Evolutionary conservation across 2,329 filamentous ascomycete genomes (phyloP).

Genomic region (Penicillium sp.): DNA sequence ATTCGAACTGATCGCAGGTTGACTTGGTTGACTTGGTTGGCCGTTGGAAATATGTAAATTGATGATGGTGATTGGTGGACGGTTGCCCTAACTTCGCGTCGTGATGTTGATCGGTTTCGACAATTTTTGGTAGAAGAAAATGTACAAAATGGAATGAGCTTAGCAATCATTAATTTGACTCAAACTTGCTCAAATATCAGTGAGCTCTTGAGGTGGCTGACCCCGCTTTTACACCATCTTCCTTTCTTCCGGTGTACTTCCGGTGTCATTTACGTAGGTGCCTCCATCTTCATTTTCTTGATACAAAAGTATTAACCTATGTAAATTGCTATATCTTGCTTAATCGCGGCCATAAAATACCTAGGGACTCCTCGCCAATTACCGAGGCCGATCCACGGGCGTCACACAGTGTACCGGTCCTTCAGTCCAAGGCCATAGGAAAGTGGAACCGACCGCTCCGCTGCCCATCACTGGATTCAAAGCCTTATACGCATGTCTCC

Average conservation of each 20-base stretch:
- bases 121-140: not conserved
- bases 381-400: not conserved
- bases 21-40: not conserved
- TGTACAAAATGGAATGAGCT: not conserved
- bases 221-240: no score
- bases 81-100: not conserved
- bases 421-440: not conserved
- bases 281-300: not conserved
- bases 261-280: not conserved
- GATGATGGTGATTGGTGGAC: not conserved
- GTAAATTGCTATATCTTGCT: not conserved
- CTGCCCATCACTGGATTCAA: not conserved
- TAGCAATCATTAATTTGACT: not conserved
- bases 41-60: not conserved
- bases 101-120: not conserved
- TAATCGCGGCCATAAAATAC: slow-evolving; percentile 1
- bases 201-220: no score
- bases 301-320: not conserved
- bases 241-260: no score
- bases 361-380: not conserved
- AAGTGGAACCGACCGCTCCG: slow-evolving; percentile 8
- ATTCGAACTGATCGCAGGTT: not conserved
- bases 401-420: slow-evolving; percentile 5
- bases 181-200: not conserved
- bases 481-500: slow-evolving; percentile 10